Evolutionary conservation across 768 basidiomycete genomes (phyloP).

Genomic region (Baorangia bicolor): DNA sequence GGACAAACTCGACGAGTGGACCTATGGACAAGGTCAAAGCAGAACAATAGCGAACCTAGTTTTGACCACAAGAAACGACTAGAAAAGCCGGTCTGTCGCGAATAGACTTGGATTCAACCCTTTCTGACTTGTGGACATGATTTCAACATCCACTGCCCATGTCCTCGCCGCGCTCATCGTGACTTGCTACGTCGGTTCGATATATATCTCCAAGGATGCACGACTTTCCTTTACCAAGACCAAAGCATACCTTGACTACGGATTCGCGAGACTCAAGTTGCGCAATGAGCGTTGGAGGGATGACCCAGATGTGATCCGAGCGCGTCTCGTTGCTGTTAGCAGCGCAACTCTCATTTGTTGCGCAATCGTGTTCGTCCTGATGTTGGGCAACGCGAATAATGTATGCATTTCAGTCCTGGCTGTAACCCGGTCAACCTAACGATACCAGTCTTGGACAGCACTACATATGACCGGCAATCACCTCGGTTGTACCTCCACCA

Average conservation of each 20-base stretch:
- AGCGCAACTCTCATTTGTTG: constrained; percentile 62
- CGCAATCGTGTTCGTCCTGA: constrained; percentile 44
- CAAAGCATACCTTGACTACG: constrained; percentile 23
- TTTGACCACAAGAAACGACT: constrained; percentile 9
- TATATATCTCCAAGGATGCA: constrained; percentile 71
- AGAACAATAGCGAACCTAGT: constrained; percentile 12
- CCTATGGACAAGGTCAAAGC: background rate
- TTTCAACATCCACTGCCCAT: constrained; percentile 44
- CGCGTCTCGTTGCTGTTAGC: constrained; percentile 67
- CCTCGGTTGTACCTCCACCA: constrained; percentile 39
- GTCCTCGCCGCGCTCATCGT: constrained; percentile 58
- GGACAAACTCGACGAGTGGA: background rate
- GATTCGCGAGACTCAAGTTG: constrained; percentile 32
- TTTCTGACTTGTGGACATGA: constrained; percentile 16
- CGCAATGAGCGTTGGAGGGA: constrained; percentile 64
- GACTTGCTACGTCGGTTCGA: constrained; percentile 73
- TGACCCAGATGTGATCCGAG: constrained; percentile 82
- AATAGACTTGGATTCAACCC: background rate
- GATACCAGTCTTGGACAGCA: constrained; percentile 17
- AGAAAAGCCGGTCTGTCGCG: constrained; percentile 14
- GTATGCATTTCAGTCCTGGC: constrained; percentile 10
- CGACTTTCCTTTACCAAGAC: constrained; percentile 51
- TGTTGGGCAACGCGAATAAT: constrained; percentile 25
- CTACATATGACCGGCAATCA: constrained; percentile 35
- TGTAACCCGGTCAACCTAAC: constrained; percentile 5